Base-by-base conservation (phyloP, 345 rosid species). In the Citrus medica region DNA sequence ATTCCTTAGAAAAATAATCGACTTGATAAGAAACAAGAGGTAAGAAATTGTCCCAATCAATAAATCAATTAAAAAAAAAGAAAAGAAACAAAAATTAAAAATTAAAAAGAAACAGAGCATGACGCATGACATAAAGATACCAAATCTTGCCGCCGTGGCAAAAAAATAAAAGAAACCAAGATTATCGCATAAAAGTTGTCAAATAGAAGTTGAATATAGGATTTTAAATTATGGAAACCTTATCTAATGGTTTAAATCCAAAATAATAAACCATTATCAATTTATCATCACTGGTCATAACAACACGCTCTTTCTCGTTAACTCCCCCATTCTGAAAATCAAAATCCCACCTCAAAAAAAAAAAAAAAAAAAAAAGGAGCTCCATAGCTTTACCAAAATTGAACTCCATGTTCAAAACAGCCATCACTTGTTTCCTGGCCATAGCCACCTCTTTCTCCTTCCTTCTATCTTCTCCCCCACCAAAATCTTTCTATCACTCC, bases 401-500 rank as follows among this genome's bases (percentile, higher is more conserved):
- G 13, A 58, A 58, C 64, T 35, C 71, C 78, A 88, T 88, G 92
- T 42, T 81, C 77, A 84, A 72, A 82, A 28, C 84, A 81, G 81
- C 77, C 74, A 48, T 78, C 7, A 67, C 80, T 22, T 24, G 81
- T 60, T 74, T 91, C 78, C 46, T 88, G 4, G 83, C 84, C 80
- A 32, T 82, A 46, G 83, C 89, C 78, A 69, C 86, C 69, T 81
- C 83, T 78, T 30, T 82, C 95, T 64, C 82, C 82, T 27, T 79
- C 73, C 55, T 79, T 62, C 72, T 79, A 83, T 82, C 82, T 33
- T 67, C 84, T 30, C 62, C 87, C n/a, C 66, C 84, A 5, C 88
- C 92, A 27, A 88, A 89, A 79, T 79, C 91, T 9, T 81, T 82
- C 81, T 88, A 88, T 42, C 94, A 89, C 78, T 46, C 84, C 12